A percentile compares a stretch with the other conserved stretches of the same genome.
Conservation (phyloP, 2,329 filamentous ascomycete genomes). For the Ophiostoma quercus region DNA sequence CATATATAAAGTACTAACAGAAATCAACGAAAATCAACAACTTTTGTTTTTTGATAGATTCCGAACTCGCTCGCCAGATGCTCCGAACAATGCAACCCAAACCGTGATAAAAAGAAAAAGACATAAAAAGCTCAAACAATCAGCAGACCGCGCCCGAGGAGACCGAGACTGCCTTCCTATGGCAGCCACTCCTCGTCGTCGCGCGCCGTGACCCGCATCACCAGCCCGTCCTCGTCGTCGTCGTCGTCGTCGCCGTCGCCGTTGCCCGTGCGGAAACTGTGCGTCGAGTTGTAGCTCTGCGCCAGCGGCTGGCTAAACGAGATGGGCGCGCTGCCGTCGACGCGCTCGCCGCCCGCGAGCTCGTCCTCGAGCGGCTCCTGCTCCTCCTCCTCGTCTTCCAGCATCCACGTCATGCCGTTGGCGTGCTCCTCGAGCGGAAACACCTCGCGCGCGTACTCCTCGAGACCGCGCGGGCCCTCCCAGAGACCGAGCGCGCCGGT, state of each 20-base stretch:
- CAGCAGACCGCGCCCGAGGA: neutral
- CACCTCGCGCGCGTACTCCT: slow-evolving; percentile 91
- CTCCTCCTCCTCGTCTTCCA: slow-evolving; percentile 41
- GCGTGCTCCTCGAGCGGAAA: slow-evolving; percentile 92
- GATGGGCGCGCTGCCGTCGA: neutral
- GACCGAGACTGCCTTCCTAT: slow-evolving; percentile 30
- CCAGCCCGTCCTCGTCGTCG: slow-evolving; percentile 49
- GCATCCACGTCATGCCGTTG: slow-evolving; percentile 93
- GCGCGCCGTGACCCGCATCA: slow-evolving; percentile 53
- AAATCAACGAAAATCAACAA: neutral
- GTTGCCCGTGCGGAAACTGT: slow-evolving; percentile 22
- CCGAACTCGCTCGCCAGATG: slow-evolving; percentile 15
- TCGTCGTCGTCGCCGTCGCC: slow-evolving; percentile 46
- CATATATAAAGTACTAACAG: neutral
- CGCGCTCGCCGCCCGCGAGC: slow-evolving; percentile 39
- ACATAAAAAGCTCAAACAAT: neutral
- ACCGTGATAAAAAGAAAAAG: neutral
- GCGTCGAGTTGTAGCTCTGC: neutral
- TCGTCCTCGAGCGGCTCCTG: slow-evolving; percentile 37
- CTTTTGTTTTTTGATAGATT: slow-evolving; percentile 17
- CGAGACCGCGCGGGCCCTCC: slow-evolving; percentile 84
- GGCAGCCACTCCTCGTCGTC: slow-evolving; percentile 58
- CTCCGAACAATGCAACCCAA: slow-evolving; percentile 12
- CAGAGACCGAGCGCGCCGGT: slow-evolving; percentile 74
- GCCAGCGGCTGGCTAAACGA: neutral